These are phyloP conservation scores for Fusarium virguliforme DNA, from an alignment of 2,329 filamentous ascomycete species.

Conservation along the genomic window DNA sequence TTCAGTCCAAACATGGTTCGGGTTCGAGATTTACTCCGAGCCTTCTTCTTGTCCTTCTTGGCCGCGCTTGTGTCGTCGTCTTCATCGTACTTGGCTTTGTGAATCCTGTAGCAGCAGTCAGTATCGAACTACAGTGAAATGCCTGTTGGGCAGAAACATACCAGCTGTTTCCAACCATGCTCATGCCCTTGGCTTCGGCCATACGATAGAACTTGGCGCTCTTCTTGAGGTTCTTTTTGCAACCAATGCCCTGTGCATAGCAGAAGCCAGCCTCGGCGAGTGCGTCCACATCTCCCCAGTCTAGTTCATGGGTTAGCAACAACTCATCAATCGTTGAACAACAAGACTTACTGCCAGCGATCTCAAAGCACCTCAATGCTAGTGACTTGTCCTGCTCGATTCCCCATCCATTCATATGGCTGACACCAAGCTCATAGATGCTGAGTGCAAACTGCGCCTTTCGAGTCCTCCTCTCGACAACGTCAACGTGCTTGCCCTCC, in stretches of 20 bases:
- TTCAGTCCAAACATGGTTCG: constrained; percentile 78
- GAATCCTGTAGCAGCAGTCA: constrained; percentile 77
- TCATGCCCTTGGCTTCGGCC: constrained; percentile 94
- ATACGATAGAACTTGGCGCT: constrained; percentile 91
- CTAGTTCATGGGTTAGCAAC: constrained; percentile 58
- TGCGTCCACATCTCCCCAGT: constrained; percentile 96
- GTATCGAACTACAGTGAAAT: not conserved
- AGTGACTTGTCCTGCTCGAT: constrained; percentile 92
- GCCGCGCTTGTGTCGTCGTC: constrained; percentile 69
- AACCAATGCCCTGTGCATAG: constrained; percentile 93
- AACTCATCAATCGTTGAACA: not conserved
- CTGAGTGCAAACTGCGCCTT: constrained; percentile 95
- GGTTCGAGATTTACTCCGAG: constrained; percentile 82
- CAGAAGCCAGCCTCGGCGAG: constrained; percentile 96
- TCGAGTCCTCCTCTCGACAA: constrained; percentile 82
- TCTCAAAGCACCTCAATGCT: constrained; percentile 94
- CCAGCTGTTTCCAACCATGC: constrained; percentile 99
- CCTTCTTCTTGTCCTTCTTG: constrained; percentile 73
- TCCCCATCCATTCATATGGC: constrained; percentile 98
- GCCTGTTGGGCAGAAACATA: constrained; percentile 64
- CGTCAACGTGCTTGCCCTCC: constrained; percentile 75
- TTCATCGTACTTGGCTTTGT: constrained; percentile 93
- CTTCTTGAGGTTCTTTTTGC: constrained; percentile 96
- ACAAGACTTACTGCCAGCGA: constrained; percentile 80
- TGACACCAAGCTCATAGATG: constrained; percentile 96